Base-by-base conservation (phyloP, 2,329 filamentous ascomycete species). In the Fusarium euwallaceae region DNA sequence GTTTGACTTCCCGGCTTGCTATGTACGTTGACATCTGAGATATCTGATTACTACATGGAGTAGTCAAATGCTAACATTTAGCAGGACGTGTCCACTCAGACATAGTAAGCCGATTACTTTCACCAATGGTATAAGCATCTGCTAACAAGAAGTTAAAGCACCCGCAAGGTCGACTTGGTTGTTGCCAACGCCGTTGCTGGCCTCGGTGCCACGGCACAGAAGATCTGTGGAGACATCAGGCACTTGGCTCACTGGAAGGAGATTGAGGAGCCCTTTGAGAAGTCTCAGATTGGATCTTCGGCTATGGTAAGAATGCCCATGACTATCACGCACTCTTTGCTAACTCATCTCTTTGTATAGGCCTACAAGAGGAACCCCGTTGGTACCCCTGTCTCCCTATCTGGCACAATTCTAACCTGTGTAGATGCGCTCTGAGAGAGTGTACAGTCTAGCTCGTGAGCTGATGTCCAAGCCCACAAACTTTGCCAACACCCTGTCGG, bases 111-210 rank as follows among this genome's bases (percentile, higher is more conserved):
- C 22, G 43, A 48, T 10, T 27, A 3, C 8, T 27, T 17, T 9
- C 16, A 27, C 24, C 6, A 4, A 5, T 7, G 10, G 16, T 9
- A 17, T 27, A 9, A 2, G 43, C 24, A 27, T 6, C 43, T 16
- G 8, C 43, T 48, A 9, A 48, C 43, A 2, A 6, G 0, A 48
- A 48, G 43, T 48, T 48, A 48, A 48, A 48, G 43, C 84, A 92
- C 93, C 6, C 90, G 94, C 72, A 97, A 97, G 84, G 92, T 98
- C 64, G 95, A 98, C 81, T 87, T 94, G 45, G 88, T 92, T 66
- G 87, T 98, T n/a, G 89, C 92, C 78, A 95, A 97, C 80, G 94
- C 93, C n/a, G 86, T 98, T 37, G 88, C 89, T 36, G 94, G 91
- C 1, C 91, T 98, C 61, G 95, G 94, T 27, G 89, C 94, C n/a